Evolutionary conservation across 768 basidiomycete genomes (phyloP), one percentile per base, ranked within the genome.

Genomic region (Cubamyces lactineus): DNA sequence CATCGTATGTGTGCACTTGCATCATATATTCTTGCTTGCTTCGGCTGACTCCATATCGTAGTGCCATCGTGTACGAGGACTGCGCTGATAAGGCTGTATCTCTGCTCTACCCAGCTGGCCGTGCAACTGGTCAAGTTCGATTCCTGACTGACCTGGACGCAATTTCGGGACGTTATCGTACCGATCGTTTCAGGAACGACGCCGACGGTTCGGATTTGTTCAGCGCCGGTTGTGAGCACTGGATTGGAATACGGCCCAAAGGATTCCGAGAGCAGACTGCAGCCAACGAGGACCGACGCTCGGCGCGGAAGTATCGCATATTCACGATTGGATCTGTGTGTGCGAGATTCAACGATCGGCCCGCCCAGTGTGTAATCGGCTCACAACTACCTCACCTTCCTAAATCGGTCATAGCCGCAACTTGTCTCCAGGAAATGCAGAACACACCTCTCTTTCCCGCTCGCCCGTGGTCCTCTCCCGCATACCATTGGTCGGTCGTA

Each of bases 291-390:
- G 39, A 40, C 21, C 46, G 47, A 41, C 17, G 19, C 17, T 19
- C 48, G 57, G 57, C 23, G 49, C 57, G 57, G 57, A 52, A 59
- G 49, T 26, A 52, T 59, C 49, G 43, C 49, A 45, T 41, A 24
- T 43, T 5, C 49, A 13, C 39, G 57, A 45, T 52, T 19, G 41
- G 40, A 59, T 57, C 41, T 42, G 40, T 43, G 40, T 51, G 39
- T 17, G 26, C 48, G 5, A 42, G 49, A 52, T 59, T 30, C 41
- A 51, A n/a, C 16, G 42, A 43, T 54, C 54, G 28, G 43, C 28
- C 53, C 53, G 53, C 53, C 24, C 16, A 24, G 41, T 43, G 28
- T 34, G 34, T 34, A 19, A 34, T 56, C 45, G 43, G 54, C 23
- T 23, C 30, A 56, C 56, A 28, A 24, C 57, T 19, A 15, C 21